Evolutionary conservation across 495 filamentous ascomycete genomes (phyloP), one percentile per base, ranked within the genome.

Genomic region (Aspergillus affinis): DNA sequence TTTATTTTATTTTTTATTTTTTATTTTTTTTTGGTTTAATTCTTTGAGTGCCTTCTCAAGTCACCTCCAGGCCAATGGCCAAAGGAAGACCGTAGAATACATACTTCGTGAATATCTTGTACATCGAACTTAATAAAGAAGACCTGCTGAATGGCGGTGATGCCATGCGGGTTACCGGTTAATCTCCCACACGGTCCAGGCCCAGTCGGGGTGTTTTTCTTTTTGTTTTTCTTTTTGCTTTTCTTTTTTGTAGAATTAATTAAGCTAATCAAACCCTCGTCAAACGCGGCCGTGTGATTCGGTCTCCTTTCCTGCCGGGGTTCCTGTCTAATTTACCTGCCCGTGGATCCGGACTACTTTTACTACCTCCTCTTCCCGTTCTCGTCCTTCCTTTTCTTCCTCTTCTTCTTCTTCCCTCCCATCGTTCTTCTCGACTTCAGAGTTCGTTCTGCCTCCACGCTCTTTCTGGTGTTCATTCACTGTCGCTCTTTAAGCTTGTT

Each of bases 401-500:
- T 48, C 48, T 60, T 61, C 55, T 49, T 55, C 65, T 62, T 67
- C 30, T 67, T 64, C 68, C 51, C 60, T 64, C 68, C 51, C 53
- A 53, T 64, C 65, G 54, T 41, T 41, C 36, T 41, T 57, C 65
- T 65, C 69, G 67, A 65, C 71, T 67, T 52, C 64, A 70, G 72
- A 75, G 65, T 67, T 72, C 66, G 68, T 57, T 74, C 72, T 67
- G 69, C 69, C 69, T 36, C 48, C 59, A 73, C 36, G 13, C 36
- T 41, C 36, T 4, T 41, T 41, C 36, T 17, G 36, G 36, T 41
- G 36, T 41, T 41, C 36, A 41, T 41, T 41, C 36, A 41, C 36
- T 41, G 70, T 75, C 76, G 65, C 62, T 81, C 76, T 63, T 78
- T 80, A 70, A 41, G 32, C 57, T 50, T 54, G 48, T 17, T 55